phyloP scores from a whole-genome alignment of 345 rosid genomes.

The Pistacia atlantica region DNA sequence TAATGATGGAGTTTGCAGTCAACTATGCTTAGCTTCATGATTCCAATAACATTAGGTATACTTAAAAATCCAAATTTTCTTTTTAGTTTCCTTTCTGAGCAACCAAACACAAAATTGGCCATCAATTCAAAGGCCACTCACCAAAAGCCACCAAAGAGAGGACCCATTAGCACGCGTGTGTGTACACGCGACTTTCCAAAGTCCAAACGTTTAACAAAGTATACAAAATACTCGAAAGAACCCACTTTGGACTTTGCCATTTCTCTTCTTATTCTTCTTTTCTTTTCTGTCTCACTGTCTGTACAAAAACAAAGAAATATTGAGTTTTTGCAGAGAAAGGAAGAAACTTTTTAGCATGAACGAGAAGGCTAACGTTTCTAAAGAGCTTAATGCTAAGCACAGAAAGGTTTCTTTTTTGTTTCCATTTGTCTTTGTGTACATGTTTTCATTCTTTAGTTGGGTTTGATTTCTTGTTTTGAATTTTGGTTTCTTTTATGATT shows the following conservation, averaged over 20 bases:
- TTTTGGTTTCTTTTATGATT: background rate
- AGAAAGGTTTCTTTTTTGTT: conserved; percentile 45
- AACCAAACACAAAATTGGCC: conserved; percentile 9
- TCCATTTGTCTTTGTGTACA: background rate
- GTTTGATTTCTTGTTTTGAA: conserved; percentile 9
- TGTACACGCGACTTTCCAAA: conserved; percentile 28
- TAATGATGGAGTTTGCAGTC: background rate
- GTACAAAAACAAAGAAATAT: background rate
- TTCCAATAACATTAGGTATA: no score
- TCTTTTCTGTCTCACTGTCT: conserved; percentile 9
- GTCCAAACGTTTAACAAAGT: background rate
- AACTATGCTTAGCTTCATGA: background rate
- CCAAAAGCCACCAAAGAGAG: conserved; percentile 14
- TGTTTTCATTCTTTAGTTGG: conserved; percentile 10
- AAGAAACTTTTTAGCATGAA: conserved; percentile 40
- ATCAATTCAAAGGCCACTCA: conserved; percentile 5
- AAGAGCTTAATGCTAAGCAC: conserved; percentile 60
- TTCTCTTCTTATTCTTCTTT: conserved; percentile 8
- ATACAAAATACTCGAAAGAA: background rate
- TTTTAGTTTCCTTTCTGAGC: conserved; percentile 3
- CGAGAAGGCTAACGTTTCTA: conserved; percentile 64
- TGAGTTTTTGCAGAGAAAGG: background rate
- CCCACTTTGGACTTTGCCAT: conserved; percentile 30
- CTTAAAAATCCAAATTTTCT: no score
- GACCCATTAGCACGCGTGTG: conserved; percentile 20